These are phyloP conservation scores for Fraxinus excelsior DNA, from an alignment of 257 asterid genomes.

Conservation along the genomic window DNA sequence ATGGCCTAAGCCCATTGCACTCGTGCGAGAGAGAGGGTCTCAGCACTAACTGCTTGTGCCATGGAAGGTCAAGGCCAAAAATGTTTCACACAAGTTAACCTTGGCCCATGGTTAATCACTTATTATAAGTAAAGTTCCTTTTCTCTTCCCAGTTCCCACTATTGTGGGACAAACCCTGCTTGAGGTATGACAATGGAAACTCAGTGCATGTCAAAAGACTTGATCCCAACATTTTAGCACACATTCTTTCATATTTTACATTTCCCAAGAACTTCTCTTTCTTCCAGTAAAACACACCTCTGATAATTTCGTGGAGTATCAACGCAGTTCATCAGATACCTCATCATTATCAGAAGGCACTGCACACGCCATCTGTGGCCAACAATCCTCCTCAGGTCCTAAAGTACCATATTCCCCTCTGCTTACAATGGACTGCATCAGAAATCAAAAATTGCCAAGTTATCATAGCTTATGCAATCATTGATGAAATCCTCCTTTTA, in stretches of 20 bases:
- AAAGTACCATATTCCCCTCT: conserved; percentile 74
- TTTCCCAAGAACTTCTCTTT: conserved; percentile 4
- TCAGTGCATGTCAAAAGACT: background rate
- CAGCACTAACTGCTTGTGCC: background rate
- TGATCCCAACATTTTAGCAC: background rate
- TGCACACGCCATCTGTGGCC: conserved; percentile 90
- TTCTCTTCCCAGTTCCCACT: background rate
- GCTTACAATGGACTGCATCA: conserved; percentile 69
- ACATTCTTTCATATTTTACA: background rate
- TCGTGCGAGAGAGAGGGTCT: background rate
- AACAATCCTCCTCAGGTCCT: conserved; percentile 68
- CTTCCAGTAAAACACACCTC: conserved; percentile 3
- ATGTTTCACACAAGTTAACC: background rate
- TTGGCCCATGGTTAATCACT: background rate
- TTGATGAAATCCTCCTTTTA: too few species aligned
- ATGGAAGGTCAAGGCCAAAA: background rate
- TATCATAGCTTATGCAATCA: conserved; percentile 6
- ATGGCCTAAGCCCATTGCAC: background rate
- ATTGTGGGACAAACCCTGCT: background rate
- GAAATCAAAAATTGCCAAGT: conserved; percentile 23
- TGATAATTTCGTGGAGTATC: background rate
- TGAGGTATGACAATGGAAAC: background rate
- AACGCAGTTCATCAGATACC: conserved; percentile 44
- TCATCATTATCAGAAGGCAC: conserved; percentile 62
- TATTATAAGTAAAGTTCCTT: background rate